These are phyloP conservation scores for Musa acuminata DNA, from an alignment of 176 grass and related monocot species.

Conservation along the genomic window DNA sequence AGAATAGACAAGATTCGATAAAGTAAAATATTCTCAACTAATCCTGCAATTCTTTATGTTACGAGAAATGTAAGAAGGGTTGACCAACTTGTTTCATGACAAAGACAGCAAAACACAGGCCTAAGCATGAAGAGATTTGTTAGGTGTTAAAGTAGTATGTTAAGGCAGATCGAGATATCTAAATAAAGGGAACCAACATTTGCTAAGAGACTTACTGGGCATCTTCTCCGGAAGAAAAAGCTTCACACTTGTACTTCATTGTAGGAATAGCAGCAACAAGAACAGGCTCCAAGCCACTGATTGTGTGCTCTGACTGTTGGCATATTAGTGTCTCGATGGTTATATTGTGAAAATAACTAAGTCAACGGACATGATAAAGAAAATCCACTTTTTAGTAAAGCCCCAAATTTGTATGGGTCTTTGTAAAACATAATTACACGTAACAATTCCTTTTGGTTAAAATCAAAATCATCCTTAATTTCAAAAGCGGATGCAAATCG, in stretches of 20 bases:
- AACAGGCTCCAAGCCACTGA: slow-evolving; percentile 74
- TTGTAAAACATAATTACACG: too few relatives aligned
- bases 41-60: neutral
- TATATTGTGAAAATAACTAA: too few relatives aligned
- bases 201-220: slow-evolving; percentile 60
- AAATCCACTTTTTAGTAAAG: too few relatives aligned
- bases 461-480: too few relatives aligned
- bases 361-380: too few relatives aligned
- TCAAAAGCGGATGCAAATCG: too few relatives aligned
- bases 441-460: too few relatives aligned
- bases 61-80: too few relatives aligned
- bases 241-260: slow-evolving; percentile 49
- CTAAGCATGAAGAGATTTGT: too few relatives aligned
- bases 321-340: neutral
- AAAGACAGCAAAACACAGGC: too few relatives aligned
- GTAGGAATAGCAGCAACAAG: slow-evolving; percentile 71
- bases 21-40: slow-evolving; percentile 17
- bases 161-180: neutral
- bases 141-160: neutral
- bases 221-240: slow-evolving; percentile 71
- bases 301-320: slow-evolving; percentile 46
- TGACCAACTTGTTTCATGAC: too few relatives aligned
- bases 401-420: too few relatives aligned
- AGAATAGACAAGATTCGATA: neutral
- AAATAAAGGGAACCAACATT: neutral